Conservation (phyloP, 2,329 filamentous ascomycete genomes). For the Fusarium begoniae region DNA sequence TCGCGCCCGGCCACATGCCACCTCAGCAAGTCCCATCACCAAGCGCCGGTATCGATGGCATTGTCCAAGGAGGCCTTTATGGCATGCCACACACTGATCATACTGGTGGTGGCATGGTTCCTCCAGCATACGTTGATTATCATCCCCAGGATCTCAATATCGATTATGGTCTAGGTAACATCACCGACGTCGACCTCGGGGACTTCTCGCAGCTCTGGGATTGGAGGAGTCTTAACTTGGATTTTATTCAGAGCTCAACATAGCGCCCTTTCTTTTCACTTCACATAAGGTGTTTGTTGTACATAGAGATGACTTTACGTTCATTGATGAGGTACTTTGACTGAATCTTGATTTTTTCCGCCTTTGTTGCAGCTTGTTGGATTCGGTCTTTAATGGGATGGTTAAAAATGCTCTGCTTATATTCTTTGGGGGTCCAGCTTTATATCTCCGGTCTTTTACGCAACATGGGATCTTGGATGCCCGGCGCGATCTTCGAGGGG, state of each 20-base stretch:
- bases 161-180: slow-evolving; percentile 24
- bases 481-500: background rate
- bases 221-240: slow-evolving; percentile 37
- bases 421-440: background rate
- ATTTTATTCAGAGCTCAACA: slow-evolving; percentile 35
- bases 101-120: slow-evolving; percentile 8
- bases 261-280: background rate
- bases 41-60: slow-evolving; percentile 26
- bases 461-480: background rate
- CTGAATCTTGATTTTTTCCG: background rate
- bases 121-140: slow-evolving; percentile 18
- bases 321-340: background rate
- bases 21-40: slow-evolving; percentile 23
- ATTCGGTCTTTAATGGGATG: background rate
- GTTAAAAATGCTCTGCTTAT: background rate
- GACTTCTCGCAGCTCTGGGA: slow-evolving; percentile 39
- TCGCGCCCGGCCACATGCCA: background rate
- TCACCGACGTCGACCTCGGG: slow-evolving; percentile 35
- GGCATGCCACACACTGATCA: slow-evolving; percentile 9
- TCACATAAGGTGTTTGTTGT: background rate
- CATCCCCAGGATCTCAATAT: slow-evolving; percentile 13
- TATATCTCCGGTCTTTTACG: background rate
- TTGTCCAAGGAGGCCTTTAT: slow-evolving; percentile 12
- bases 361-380: background rate
- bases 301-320: slow-evolving; percentile 19